A percentile compares a stretch with the other conserved stretches of the same genome.
These are phyloP conservation scores for Amniculicola lignicola DNA, from an alignment of 495 filamentous ascomycete genomes.

Conservation along the genomic window DNA sequence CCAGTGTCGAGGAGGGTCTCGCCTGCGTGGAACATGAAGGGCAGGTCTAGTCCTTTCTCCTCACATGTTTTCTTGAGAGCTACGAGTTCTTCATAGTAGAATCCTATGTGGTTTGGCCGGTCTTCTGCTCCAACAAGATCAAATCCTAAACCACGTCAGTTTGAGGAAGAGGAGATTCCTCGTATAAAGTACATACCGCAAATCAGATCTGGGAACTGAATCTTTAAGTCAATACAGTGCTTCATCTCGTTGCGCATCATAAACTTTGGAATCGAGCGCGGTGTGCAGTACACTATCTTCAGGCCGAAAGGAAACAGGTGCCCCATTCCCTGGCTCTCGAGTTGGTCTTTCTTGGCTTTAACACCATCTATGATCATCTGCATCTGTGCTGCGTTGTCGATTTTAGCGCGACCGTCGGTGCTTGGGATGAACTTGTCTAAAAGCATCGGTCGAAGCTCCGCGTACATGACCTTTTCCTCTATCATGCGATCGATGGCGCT, in stretches of 20 bases:
- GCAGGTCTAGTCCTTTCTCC: conserved; percentile 35
- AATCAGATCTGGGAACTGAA: conserved; percentile 46
- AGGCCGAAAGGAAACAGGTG: conserved; percentile 42
- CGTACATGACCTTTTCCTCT: conserved; percentile 42
- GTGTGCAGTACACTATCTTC: conserved; percentile 45
- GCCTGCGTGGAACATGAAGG: conserved; percentile 46
- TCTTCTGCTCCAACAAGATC: conserved; percentile 46
- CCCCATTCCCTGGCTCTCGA: conserved; percentile 24
- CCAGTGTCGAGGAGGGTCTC: conserved; percentile 44
- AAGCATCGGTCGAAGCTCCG: conserved; percentile 43
- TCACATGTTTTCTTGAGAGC: conserved; percentile 39
- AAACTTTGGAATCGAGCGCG: conserved; percentile 37
- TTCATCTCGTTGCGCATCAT: conserved; percentile 38
- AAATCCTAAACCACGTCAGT: conserved; percentile 35
- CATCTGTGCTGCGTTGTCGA: conserved; percentile 38
- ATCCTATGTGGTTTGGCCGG: conserved; percentile 40
- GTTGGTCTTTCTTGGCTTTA: conserved; percentile 31
- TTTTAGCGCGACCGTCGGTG: conserved; percentile 32
- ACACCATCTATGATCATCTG: conserved; percentile 38
- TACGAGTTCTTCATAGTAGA: conserved; percentile 38
- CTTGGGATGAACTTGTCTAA: conserved; percentile 42
- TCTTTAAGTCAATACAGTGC: conserved; percentile 47
- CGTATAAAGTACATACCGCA: conserved; percentile 39
- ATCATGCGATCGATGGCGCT: conserved; percentile 44
- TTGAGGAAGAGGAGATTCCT: no score